Percentiles rank a stretch among this genome's conserved stretches.
These are phyloP conservation scores for Trichoderma koningiopsis DNA, from an alignment of 2,329 filamentous ascomycete genomes.

Conservation along the genomic window DNA sequence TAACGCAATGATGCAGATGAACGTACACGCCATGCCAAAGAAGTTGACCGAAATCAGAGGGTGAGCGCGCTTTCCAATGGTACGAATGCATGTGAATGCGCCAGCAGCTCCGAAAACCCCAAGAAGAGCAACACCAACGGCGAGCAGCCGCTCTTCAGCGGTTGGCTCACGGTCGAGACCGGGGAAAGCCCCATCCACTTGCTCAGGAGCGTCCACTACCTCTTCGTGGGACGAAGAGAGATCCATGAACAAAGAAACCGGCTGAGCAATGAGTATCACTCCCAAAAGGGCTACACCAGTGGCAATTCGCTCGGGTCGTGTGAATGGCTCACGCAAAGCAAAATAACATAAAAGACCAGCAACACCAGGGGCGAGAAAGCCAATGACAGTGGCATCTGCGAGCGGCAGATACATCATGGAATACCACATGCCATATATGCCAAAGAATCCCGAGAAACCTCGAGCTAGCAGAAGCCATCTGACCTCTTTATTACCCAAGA, in stretches of 20 bases:
- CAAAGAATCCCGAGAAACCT: constrained; percentile 72
- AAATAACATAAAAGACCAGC: constrained; percentile 80
- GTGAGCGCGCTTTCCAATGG: constrained; percentile 79
- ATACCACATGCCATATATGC: constrained; percentile 75
- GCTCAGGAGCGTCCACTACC: constrained; percentile 27
- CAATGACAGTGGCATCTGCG: constrained; percentile 86
- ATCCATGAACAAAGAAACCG: constrained; percentile 56
- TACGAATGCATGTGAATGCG: constrained; percentile 74
- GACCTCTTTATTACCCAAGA: constrained; percentile 68
- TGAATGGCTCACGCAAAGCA: constrained; percentile 75
- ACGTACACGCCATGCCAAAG: constrained; percentile 70
- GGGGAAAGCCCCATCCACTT: constrained; percentile 30
- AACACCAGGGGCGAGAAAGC: constrained; percentile 79
- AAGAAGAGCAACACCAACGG: constrained; percentile 70
- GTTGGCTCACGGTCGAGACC: constrained; percentile 48
- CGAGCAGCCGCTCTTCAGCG: constrained; percentile 66
- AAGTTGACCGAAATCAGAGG: constrained; percentile 85
- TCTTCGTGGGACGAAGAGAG: constrained; percentile 28
- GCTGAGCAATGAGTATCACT: constrained; percentile 81
- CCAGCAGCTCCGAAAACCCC: constrained; percentile 76
- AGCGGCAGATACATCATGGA: constrained; percentile 75
- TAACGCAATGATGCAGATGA: constrained; percentile 67
- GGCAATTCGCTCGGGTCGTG: constrained; percentile 73
- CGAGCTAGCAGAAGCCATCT: constrained; percentile 68
- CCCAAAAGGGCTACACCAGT: constrained; percentile 74